These are phyloP conservation scores for Achaetomium macrosporum DNA, from an alignment of 2,329 filamentous ascomycete species.

Conservation along the genomic window DNA sequence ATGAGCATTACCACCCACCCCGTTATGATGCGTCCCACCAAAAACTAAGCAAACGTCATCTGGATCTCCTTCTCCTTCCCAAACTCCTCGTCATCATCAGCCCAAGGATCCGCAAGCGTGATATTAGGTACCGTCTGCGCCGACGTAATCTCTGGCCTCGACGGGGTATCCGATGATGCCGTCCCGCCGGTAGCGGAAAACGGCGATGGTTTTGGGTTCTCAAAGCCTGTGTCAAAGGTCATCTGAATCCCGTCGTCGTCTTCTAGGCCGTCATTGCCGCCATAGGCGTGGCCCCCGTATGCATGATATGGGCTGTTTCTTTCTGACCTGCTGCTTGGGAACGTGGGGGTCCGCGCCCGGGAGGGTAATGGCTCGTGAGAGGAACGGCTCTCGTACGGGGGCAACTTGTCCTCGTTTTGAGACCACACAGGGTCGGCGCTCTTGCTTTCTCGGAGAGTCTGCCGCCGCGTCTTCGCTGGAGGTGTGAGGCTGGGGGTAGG, in stretches of 20 bases:
- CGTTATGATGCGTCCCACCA: not conserved
- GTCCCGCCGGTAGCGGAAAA: not conserved
- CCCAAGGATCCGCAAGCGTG: constrained; percentile 60
- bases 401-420: constrained; percentile 22
- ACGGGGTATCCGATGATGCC: constrained; percentile 14
- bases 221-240: constrained; percentile 64
- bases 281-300: constrained; percentile 11
- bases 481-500: constrained; percentile 29
- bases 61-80: constrained; percentile 68
- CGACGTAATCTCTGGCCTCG: constrained; percentile 39
- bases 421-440: constrained; percentile 38
- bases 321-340: constrained; percentile 22
- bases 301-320: constrained; percentile 17
- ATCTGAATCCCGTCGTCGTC: constrained; percentile 54
- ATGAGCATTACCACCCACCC: not conserved
- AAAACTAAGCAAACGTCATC: constrained; percentile 69
- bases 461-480: constrained; percentile 28
- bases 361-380: constrained; percentile 2
- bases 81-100: constrained; percentile 62
- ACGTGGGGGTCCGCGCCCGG: constrained; percentile 26
- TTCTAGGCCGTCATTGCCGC: constrained; percentile 14
- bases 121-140: constrained; percentile 47
- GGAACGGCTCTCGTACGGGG: constrained; percentile 23
- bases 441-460: constrained; percentile 39
- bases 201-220: constrained; percentile 30